These are phyloP conservation scores for Globisporangium okanoganense DNA, from an alignment of 352 stramenopile genomes.

Conservation along the genomic window DNA sequence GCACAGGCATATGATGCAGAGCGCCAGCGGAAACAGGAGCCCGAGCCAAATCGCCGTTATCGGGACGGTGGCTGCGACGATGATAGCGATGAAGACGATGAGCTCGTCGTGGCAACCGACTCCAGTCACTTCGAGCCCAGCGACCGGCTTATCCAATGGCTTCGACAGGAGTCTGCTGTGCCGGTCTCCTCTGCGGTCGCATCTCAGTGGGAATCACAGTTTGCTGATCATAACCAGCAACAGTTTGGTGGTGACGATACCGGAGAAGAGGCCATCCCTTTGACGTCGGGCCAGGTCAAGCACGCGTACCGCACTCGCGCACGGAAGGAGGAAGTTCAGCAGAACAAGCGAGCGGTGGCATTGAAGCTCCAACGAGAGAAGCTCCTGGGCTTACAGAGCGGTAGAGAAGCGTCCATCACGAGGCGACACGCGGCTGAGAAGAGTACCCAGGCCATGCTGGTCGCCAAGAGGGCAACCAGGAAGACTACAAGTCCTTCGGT, in stretches of 20 bases:
- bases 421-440: not conserved
- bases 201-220: slow-evolving; percentile 1
- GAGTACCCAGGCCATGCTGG: not conserved
- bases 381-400: not conserved
- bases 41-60: not conserved
- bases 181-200: not conserved
- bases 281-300: slow-evolving; percentile 44
- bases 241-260: slow-evolving; percentile 1
- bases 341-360: slow-evolving; percentile 14
- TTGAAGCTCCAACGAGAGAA: slow-evolving; percentile 10
- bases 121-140: not conserved
- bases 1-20: not conserved
- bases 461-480: not conserved
- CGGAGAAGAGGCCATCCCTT: slow-evolving; percentile 9
- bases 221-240: not conserved
- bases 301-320: slow-evolving; percentile 36
- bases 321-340: slow-evolving; percentile 24
- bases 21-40: not conserved
- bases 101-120: not conserved
- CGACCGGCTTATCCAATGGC: slow-evolving; percentile 15
- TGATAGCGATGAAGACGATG: not conserved
- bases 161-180: slow-evolving; percentile 2
- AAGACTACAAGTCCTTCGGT: not conserved
- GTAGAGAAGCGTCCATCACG: not conserved
- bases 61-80: too few relatives aligned